Conservation (phyloP, 768 basidiomycete species). For the Termitomyces sp. region DNA sequence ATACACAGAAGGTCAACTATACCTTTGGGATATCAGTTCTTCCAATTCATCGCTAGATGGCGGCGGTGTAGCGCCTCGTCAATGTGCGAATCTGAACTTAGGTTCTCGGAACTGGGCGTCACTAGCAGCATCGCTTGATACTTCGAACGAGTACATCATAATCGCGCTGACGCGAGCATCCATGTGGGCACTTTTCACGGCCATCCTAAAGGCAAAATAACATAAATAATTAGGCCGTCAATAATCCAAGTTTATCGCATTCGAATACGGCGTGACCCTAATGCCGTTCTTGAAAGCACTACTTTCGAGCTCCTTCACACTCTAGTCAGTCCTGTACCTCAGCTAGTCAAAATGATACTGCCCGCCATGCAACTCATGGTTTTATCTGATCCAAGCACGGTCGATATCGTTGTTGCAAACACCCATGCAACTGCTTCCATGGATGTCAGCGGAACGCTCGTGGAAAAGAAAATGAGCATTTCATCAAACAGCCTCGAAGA, state of each 20-base stretch:
- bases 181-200: conserved; percentile 13
- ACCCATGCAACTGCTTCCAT: conserved; percentile 10
- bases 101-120: conserved; percentile 12
- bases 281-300: background rate
- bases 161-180: conserved; percentile 22
- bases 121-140: conserved; percentile 6
- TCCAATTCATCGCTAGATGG: background rate
- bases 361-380: conserved; percentile 25
- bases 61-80: background rate
- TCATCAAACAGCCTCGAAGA: conserved; percentile 26
- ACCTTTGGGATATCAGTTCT: conserved; percentile 37
- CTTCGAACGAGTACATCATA: conserved; percentile 14
- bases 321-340: conserved; percentile 16
- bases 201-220: background rate
- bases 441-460: background rate
- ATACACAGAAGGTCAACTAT: conserved; percentile 36
- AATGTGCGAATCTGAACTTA: conserved; percentile 7
- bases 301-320: conserved; percentile 18
- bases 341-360: conserved; percentile 33
- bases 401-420: conserved; percentile 28
- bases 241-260: conserved; percentile 4
- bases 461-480: conserved; percentile 6
- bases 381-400: conserved; percentile 22
- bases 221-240: conserved; percentile 14
- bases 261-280: background rate